These are phyloP conservation scores for Thielaviopsis ethacetica DNA, from an alignment of 2,329 filamentous ascomycete genomes.

Conservation along the genomic window DNA sequence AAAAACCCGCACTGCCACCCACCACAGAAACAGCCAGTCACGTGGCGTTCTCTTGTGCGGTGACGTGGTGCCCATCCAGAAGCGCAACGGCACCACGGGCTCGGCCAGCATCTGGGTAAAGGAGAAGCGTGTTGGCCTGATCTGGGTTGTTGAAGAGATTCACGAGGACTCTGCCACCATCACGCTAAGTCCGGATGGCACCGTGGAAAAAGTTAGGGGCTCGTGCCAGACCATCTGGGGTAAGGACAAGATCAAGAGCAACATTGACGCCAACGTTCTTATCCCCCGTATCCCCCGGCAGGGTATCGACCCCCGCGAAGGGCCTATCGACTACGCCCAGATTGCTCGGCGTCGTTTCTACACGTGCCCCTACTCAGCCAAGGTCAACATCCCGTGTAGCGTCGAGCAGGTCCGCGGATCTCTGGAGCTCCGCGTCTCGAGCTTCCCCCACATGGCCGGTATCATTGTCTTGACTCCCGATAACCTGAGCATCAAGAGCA, in stretches of 20 bases:
- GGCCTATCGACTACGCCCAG: slow-evolving; percentile 63
- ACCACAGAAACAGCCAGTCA: slow-evolving; percentile 60
- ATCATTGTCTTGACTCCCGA: slow-evolving; percentile 82
- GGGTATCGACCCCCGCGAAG: slow-evolving; percentile 50
- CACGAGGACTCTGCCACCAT: slow-evolving; percentile 79
- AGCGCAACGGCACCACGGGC: slow-evolving; percentile 79
- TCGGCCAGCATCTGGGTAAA: slow-evolving; percentile 97
- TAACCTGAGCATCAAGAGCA: slow-evolving; percentile 68
- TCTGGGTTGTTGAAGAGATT: slow-evolving; percentile 97
- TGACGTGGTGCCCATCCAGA: slow-evolving; percentile 95
- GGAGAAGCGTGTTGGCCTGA: slow-evolving; percentile 82
- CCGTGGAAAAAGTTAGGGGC: slow-evolving; percentile 54
- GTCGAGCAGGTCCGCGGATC: slow-evolving; percentile 56
- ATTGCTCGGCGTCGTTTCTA: slow-evolving; percentile 61
- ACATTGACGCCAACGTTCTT: slow-evolving; percentile 60
- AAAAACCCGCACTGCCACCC: slow-evolving; percentile 35
- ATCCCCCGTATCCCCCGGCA: slow-evolving; percentile 71
- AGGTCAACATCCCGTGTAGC: slow-evolving; percentile 69
- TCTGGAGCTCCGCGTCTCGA: slow-evolving; percentile 68
- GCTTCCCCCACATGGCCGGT: slow-evolving; percentile 91
- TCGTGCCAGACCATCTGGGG: slow-evolving; percentile 80
- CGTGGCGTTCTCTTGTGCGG: slow-evolving; percentile 84
- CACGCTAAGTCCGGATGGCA: slow-evolving; percentile 60
- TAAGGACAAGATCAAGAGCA: slow-evolving; percentile 45
- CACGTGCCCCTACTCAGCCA: slow-evolving; percentile 63